Evolutionary conservation across 1,284 basidiomycete species (phyloP).

Genomic region (Megacollybia platyphylla): DNA sequence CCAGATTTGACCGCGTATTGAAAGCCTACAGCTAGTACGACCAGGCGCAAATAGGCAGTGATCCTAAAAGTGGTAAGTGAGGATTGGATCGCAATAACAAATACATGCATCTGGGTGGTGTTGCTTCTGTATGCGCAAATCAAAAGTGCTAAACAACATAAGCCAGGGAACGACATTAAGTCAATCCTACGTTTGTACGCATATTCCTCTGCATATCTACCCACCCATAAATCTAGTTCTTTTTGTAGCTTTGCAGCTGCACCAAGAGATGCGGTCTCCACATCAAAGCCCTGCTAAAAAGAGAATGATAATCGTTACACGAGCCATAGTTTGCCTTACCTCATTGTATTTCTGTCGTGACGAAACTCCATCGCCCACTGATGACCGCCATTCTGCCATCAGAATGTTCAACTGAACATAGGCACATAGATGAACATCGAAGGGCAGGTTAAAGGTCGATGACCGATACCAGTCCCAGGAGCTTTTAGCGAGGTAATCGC

Average conservation of each 20-base stretch:
- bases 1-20: constrained; percentile 27
- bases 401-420: constrained; percentile 37
- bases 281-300: constrained; percentile 16
- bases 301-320: constrained; percentile 2
- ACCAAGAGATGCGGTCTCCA: constrained; percentile 17
- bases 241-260: constrained; percentile 21
- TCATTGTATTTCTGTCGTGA: constrained; percentile 12
- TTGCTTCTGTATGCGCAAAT: constrained; percentile 33
- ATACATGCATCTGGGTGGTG: constrained; percentile 30
- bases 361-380: constrained; percentile 12
- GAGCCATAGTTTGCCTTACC: constrained; percentile 3
- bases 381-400: constrained; percentile 31
- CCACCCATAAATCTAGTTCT: constrained; percentile 24
- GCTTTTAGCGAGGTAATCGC: constrained; percentile 44
- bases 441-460: constrained; percentile 27
- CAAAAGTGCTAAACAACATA: constrained; percentile 17
- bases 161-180: background rate
- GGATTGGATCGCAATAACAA: background rate
- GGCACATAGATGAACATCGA: constrained; percentile 40
- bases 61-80: constrained; percentile 20
- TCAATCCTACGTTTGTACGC: constrained; percentile 19
- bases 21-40: constrained; percentile 38
- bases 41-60: constrained; percentile 35
- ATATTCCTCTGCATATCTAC: constrained; percentile 23
- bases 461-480: constrained; percentile 40